Percentiles rank a stretch among this genome's conserved stretches.
Conservation (phyloP, 768 basidiomycete genomes). For the Suillus weaverae region DNA sequence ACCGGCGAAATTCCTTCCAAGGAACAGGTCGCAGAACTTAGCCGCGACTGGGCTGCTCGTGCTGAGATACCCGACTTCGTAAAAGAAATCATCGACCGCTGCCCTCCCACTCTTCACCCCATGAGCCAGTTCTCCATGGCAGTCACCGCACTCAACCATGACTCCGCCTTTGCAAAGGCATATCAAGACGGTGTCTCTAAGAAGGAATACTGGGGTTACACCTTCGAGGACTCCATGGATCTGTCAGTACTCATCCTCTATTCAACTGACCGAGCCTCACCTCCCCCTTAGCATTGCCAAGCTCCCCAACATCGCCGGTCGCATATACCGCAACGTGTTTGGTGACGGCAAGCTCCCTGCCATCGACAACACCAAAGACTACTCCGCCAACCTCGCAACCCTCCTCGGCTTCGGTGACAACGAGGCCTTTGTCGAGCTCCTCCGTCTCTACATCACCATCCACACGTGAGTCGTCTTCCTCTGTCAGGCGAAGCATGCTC, state of each 20-base stretch:
- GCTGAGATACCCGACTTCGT: slow-evolving; percentile 90
- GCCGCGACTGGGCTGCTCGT: slow-evolving; percentile 93
- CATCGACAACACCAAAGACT: slow-evolving; percentile 83
- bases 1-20: slow-evolving; percentile 93
- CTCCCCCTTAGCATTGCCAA: slow-evolving; percentile 75
- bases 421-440: slow-evolving; percentile 85
- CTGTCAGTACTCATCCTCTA: slow-evolving; percentile 45
- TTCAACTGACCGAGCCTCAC: slow-evolving; percentile 8
- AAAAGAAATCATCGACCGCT: slow-evolving; percentile 94
- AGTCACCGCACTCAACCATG: slow-evolving; percentile 92
- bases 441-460: slow-evolving; percentile 95
- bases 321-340: slow-evolving; percentile 87
- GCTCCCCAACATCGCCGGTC: slow-evolving; percentile 93
- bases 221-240: slow-evolving; percentile 89
- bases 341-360: slow-evolving; percentile 84
- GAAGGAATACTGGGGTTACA: slow-evolving; percentile 96
- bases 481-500: neutral
- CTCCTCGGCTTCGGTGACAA: slow-evolving; percentile 93
- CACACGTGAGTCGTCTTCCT: slow-evolving; percentile 58
- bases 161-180: slow-evolving; percentile 94
- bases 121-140: slow-evolving; percentile 99
- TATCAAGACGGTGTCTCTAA: slow-evolving; percentile 92
- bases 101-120: slow-evolving; percentile 91
- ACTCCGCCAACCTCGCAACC: slow-evolving; percentile 84
- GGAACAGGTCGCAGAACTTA: slow-evolving; percentile 84